Evolutionary conservation across 257 asterid species (phyloP).

Genomic region (Nicotiana sylvestris): DNA sequence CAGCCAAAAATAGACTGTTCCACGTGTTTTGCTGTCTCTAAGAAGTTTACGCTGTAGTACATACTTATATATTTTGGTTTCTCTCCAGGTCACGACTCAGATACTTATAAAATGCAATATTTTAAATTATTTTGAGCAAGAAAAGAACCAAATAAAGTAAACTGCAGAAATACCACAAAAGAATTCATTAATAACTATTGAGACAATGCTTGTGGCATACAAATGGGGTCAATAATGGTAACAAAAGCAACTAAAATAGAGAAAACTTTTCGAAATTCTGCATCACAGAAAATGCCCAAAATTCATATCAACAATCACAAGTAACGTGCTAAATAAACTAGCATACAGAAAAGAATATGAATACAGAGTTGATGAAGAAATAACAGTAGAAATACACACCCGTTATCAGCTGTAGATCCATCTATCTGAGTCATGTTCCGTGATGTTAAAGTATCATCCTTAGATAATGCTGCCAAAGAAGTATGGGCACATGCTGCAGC

Average conservation of each 20-base stretch:
- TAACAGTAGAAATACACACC: conserved; percentile 11
- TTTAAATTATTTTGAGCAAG: not conserved
- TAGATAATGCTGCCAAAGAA: conserved; percentile 61
- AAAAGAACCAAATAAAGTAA: not conserved
- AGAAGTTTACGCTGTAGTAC: not conserved
- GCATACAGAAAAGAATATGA: not conserved
- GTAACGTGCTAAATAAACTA: not conserved
- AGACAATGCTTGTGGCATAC: not conserved
- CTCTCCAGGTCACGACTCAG: not conserved
- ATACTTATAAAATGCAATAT: not conserved
- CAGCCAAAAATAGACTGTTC: not conserved
- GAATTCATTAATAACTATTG: not conserved
- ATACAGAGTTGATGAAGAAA: not conserved
- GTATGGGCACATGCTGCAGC: conserved; percentile 99
- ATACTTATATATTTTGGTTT: not conserved
- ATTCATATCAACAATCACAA: not conserved
- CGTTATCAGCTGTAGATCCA: conserved; percentile 27
- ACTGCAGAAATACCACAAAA: not conserved
- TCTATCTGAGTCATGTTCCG: conserved; percentile 23
- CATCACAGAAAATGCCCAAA: not conserved
- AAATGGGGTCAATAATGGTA: not conserved
- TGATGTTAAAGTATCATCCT: conserved; percentile 32
- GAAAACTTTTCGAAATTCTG: not conserved
- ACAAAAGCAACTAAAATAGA: not conserved
- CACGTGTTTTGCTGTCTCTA: conserved; percentile 1